A percentile compares a stretch with the other conserved stretches of the same genome.
Evolutionary conservation across 2,329 filamentous ascomycete genomes (phyloP).

Genomic region (Pezicula radicicola): DNA sequence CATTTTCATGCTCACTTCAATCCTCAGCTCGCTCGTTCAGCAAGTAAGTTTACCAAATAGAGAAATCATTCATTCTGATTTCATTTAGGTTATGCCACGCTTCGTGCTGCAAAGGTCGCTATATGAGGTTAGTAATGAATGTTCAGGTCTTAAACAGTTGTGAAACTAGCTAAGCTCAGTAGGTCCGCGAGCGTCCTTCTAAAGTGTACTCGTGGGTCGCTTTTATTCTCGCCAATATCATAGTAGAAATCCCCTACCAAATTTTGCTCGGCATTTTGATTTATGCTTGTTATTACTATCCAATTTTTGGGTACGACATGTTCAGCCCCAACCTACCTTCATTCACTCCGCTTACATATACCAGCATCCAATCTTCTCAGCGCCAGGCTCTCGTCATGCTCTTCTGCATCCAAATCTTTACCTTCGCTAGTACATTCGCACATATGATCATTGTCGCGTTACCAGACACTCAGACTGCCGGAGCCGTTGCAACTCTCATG

Average conservation of each 20-base stretch:
- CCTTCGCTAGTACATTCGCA: slow-evolving; percentile 83
- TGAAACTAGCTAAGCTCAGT: too few relatives aligned
- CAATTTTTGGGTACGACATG: too few relatives aligned
- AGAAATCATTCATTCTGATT: too few relatives aligned
- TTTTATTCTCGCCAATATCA: slow-evolving; percentile 44
- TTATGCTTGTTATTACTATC: slow-evolving; percentile 81
- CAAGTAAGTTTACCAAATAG: too few relatives aligned
- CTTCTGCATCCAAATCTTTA: slow-evolving; percentile 69
- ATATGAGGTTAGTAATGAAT: too few relatives aligned
- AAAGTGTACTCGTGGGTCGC: slow-evolving; percentile 32
- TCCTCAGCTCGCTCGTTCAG: slow-evolving; percentile 63
- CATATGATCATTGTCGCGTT: slow-evolving; percentile 75
- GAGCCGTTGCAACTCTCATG: slow-evolving; percentile 72
- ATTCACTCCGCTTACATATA: too few relatives aligned
- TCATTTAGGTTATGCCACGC: slow-evolving; percentile 68
- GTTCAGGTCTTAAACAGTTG: too few relatives aligned
- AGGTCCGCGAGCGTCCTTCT: slow-evolving; percentile 37
- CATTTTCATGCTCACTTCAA: slow-evolving; percentile 68
- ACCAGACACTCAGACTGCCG: slow-evolving; percentile 72
- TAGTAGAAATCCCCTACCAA: slow-evolving; percentile 86
- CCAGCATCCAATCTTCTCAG: slow-evolving; percentile 43
- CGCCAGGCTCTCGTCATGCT: slow-evolving; percentile 66
- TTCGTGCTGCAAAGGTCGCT: slow-evolving; percentile 67
- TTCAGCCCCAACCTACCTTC: too few relatives aligned
- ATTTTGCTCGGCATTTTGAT: slow-evolving; percentile 71